These are phyloP conservation scores for Xylaria sp. DNA, from an alignment of 2,329 filamentous ascomycete genomes.

Conservation along the genomic window DNA sequence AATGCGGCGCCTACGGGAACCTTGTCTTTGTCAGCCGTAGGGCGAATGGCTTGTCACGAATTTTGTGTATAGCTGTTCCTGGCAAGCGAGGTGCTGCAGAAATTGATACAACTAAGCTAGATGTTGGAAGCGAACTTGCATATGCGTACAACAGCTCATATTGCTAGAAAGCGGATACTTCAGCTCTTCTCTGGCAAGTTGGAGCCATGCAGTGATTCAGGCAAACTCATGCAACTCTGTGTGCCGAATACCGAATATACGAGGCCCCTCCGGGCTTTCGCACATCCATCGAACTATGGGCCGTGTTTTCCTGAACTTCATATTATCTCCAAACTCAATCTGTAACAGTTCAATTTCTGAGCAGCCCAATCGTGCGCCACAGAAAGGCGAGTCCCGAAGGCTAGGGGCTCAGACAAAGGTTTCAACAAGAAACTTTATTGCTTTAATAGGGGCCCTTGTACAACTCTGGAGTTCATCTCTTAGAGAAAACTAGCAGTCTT, in stretches of 20 bases:
- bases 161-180: neutral
- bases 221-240: neutral
- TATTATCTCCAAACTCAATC: neutral
- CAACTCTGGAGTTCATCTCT: neutral
- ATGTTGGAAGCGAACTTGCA: neutral
- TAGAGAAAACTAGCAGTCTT: neutral
- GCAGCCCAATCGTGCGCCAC: neutral
- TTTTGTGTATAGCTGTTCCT: neutral
- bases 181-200: neutral
- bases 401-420: no score
- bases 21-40: neutral
- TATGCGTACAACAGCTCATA: neutral
- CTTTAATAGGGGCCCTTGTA: neutral
- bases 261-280: neutral
- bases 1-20: neutral
- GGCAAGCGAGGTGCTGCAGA: neutral
- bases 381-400: neutral
- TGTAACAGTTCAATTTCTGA: neutral
- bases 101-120: neutral
- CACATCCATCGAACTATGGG: neutral
- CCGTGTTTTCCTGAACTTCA: neutral
- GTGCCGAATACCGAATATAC: neutral
- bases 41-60: conserved; percentile 6
- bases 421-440: no score
- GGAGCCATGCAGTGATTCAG: no score